Conservation (phyloP, 2,329 filamentous ascomycete species). For the Microdochium paspali region DNA sequence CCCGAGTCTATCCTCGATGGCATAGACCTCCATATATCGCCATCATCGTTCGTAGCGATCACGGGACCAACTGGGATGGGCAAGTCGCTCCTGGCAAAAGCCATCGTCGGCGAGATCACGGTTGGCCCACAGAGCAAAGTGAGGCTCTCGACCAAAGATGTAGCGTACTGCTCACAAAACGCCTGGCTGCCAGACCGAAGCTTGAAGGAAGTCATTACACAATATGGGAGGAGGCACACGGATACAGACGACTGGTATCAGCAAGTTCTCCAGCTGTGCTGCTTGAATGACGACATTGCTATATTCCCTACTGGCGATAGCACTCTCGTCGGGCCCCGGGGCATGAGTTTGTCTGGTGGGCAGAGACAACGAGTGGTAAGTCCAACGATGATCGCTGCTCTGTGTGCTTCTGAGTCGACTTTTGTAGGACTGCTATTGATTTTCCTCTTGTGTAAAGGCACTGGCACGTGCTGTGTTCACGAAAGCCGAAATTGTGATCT, state of each 20-base stretch:
- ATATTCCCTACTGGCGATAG: slow-evolving; percentile 20
- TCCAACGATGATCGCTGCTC: too few species aligned
- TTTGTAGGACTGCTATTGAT: too few species aligned
- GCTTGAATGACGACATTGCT: slow-evolving; percentile 22
- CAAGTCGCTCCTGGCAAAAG: slow-evolving; percentile 10
- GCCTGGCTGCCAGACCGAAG: slow-evolving; percentile 12
- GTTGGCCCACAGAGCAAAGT: slow-evolving; percentile 3
- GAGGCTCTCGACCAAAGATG: background rate
- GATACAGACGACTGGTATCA: slow-evolving; percentile 19
- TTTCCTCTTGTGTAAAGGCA: slow-evolving; percentile 15
- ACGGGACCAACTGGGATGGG: slow-evolving; percentile 11
- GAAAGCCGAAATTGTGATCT: slow-evolving; percentile 23
- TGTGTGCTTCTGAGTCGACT: slow-evolving; percentile 5
- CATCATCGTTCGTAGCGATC: slow-evolving; percentile 13
- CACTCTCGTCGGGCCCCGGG: slow-evolving; percentile 29
- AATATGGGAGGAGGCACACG: slow-evolving; percentile 10
- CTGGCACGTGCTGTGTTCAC: slow-evolving; percentile 38
- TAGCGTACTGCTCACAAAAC: slow-evolving; percentile 5
- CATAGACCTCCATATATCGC: slow-evolving; percentile 12
- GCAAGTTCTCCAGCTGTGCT: slow-evolving; percentile 21
- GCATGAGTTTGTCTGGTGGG: slow-evolving; percentile 31
- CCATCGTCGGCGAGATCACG: slow-evolving; percentile 9
- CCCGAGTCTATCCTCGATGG: slow-evolving; percentile 8
- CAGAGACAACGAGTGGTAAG: slow-evolving; percentile 24
- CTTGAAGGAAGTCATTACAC: slow-evolving; percentile 15